These are phyloP conservation scores for Angophora floribunda DNA, from an alignment of 345 rosid species.

Conservation along the genomic window DNA sequence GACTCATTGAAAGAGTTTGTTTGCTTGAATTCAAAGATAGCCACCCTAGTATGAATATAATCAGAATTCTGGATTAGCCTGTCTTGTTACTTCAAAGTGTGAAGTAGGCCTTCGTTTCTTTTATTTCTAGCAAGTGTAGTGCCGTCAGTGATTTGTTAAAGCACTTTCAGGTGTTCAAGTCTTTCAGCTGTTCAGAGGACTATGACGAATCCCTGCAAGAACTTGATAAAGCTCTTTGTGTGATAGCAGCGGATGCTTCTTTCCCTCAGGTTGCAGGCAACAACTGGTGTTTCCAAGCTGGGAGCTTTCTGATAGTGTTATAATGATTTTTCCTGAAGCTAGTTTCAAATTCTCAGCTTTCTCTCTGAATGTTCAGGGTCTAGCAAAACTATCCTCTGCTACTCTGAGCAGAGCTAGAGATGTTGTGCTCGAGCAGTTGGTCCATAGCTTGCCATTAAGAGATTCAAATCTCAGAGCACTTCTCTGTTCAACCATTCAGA, in stretches of 20 bases:
- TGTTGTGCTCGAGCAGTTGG: constrained; percentile 32
- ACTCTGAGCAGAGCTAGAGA: constrained; percentile 38
- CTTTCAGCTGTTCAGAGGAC: constrained; percentile 14
- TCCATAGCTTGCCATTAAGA: constrained; percentile 45
- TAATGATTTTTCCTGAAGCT: neutral
- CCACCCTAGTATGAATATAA: neutral
- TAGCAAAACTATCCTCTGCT: constrained; percentile 45
- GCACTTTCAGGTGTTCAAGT: neutral
- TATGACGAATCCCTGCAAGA: constrained; percentile 43
- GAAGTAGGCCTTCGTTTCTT: neutral
- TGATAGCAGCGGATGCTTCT: constrained; percentile 40
- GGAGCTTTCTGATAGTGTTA: neutral
- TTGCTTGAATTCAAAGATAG: neutral
- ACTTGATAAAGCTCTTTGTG: constrained; percentile 49
- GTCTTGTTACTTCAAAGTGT: neutral
- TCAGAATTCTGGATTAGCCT: neutral
- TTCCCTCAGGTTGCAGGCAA: constrained; percentile 59
- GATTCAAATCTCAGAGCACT: constrained; percentile 55
- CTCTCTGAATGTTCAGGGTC: constrained; percentile 39
- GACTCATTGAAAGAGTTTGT: neutral
- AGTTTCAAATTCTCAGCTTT: neutral
- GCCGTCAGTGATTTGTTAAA: neutral
- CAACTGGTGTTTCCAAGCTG: neutral
- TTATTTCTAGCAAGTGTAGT: neutral
- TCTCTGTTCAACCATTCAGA: constrained; percentile 42